These are phyloP conservation scores for Leccinum disarticulatum DNA, from an alignment of 768 basidiomycete species.

Conservation along the genomic window DNA sequence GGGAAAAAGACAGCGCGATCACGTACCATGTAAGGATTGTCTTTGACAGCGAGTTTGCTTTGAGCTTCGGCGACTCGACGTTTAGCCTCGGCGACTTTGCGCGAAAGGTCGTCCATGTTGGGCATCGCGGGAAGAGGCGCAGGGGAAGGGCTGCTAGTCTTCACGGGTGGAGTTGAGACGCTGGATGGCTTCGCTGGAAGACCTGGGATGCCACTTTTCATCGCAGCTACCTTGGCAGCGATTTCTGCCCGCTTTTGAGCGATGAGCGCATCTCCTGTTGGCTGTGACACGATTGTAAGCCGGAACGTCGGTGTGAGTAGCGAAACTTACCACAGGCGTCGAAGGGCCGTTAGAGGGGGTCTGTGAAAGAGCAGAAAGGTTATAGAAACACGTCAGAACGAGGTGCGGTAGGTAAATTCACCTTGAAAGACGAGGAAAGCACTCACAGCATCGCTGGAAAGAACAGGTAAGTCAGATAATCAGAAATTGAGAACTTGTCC, in stretches of 20 bases:
- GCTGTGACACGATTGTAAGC: conserved; percentile 29
- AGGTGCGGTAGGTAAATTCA: conserved; percentile 61
- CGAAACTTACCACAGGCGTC: conserved; percentile 44
- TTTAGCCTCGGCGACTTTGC: conserved; percentile 82
- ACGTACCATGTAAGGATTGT: conserved; percentile 86
- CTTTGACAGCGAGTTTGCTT: conserved; percentile 69
- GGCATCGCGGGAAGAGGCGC: conserved; percentile 42
- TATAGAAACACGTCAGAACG: conserved; percentile 67
- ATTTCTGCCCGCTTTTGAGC: conserved; percentile 84
- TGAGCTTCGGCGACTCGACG: conserved; percentile 81
- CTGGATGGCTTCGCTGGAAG: conserved; percentile 29
- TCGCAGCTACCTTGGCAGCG: conserved; percentile 79
- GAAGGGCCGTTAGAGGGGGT: conserved; percentile 47
- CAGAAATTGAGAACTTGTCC: conserved; percentile 18
- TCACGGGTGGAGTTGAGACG: conserved; percentile 21
- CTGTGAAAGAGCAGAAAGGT: conserved; percentile 52
- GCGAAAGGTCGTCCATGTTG: conserved; percentile 61
- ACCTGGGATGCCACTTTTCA: conserved; percentile 48
- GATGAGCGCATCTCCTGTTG: conserved; percentile 64
- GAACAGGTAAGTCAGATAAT: conserved; percentile 12
- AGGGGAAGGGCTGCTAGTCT: conserved; percentile 35
- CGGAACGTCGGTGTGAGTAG: neutral
- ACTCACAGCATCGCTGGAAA: conserved; percentile 67
- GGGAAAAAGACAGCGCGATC: neutral
- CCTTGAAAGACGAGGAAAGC: conserved; percentile 52